Evolutionary conservation across 2,329 filamentous ascomycete species (phyloP).

Genomic region (Alternaria sp.): DNA sequence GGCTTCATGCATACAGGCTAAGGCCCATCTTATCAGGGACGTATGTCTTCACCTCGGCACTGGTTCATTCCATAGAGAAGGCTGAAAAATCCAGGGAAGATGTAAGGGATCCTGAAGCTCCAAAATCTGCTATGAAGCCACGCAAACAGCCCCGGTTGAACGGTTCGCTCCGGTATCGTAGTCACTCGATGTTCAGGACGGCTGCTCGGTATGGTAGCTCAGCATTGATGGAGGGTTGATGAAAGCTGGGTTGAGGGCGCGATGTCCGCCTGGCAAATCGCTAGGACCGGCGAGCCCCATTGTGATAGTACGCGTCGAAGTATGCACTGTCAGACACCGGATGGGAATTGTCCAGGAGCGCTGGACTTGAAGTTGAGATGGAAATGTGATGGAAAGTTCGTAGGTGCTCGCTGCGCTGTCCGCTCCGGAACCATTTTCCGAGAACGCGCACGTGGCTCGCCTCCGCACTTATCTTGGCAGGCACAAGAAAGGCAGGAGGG

Average conservation of each 20-base stretch:
- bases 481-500: constrained; percentile 24
- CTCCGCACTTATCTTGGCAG: constrained; percentile 27
- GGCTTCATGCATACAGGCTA: background rate
- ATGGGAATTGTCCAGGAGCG: background rate
- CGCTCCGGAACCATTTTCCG: background rate
- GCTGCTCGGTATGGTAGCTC: too few relatives aligned
- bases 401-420: background rate
- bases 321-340: too few relatives aligned
- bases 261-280: background rate
- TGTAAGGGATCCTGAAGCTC: background rate
- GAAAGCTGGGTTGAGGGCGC: background rate
- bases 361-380: background rate
- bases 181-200: too few relatives aligned
- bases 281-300: background rate
- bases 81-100: background rate
- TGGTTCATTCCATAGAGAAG: background rate
- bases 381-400: background rate
- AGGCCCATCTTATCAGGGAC: background rate
- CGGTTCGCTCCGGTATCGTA: background rate
- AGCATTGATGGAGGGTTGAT: background rate
- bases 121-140: background rate
- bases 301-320: background rate
- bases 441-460: background rate
- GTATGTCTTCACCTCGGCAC: background rate
- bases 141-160: background rate